A percentile compares a stretch with the other conserved stretches of the same genome.
phyloP scores from a whole-genome alignment of 2,329 filamentous ascomycete genomes.

The Colletotrichum sansevieriae region DNA sequence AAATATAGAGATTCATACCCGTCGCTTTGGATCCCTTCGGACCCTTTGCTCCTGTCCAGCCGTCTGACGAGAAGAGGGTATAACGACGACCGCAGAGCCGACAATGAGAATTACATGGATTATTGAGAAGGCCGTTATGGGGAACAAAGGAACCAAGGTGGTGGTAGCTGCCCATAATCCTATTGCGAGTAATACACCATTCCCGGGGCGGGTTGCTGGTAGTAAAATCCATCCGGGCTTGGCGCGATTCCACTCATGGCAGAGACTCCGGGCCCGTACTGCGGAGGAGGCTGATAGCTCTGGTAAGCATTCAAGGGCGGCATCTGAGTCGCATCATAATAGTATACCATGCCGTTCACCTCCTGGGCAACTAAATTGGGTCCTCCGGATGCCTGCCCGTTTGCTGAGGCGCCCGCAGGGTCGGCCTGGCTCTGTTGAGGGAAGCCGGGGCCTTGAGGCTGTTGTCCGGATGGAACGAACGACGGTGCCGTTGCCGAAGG shows the following conservation, averaged over 20 bases:
- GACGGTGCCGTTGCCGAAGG: conserved; percentile 60
- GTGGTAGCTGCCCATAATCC: conserved; percentile 44
- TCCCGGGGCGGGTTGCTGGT: conserved; percentile 67
- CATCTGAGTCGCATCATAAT: conserved; percentile 85
- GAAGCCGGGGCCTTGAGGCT: conserved; percentile 56
- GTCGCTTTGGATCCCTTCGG: conserved; percentile 39
- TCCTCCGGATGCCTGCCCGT: conserved; percentile 63
- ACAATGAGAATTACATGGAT: conserved; percentile 50
- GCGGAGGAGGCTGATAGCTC: conserved; percentile 59
- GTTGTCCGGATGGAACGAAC: conserved; percentile 69
- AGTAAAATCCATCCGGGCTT: conserved; percentile 78
- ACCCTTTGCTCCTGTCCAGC: conserved; percentile 33
- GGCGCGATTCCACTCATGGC: conserved; percentile 84
- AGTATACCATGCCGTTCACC: conserved; percentile 96
- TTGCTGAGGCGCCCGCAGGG: conserved; percentile 49
- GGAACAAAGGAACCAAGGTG: conserved; percentile 26
- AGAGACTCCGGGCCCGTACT: conserved; percentile 61
- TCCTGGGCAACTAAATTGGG: conserved; percentile 81
- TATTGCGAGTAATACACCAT: conserved; percentile 75
- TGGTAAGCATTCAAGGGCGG: conserved; percentile 63
- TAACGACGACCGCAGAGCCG: conserved; percentile 29
- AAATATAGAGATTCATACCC: conserved; percentile 26
- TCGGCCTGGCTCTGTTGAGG: conserved; percentile 57
- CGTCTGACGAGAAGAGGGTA: conserved; percentile 39
- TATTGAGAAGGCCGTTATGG: conserved; percentile 44